Conservation (phyloP, 2,329 filamentous ascomycete genomes). For the Drechslerella dactyloides region DNA sequence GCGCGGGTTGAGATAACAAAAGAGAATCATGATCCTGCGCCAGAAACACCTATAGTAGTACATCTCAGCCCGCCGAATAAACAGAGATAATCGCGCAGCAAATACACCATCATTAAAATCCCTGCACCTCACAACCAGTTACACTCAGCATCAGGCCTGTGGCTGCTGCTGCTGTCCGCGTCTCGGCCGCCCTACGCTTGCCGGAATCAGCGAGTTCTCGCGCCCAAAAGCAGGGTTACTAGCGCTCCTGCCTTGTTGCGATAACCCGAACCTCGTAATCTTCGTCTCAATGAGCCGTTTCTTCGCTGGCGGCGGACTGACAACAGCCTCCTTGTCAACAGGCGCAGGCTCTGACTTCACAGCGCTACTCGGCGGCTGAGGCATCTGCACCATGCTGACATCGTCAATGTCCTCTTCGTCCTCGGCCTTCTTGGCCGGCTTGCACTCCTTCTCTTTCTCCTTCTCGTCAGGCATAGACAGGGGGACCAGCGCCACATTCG, state of each 20-base stretch:
- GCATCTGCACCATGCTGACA: slow-evolving; percentile 31
- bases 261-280: slow-evolving; percentile 20
- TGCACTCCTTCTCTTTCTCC: slow-evolving; percentile 11
- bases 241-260: slow-evolving; percentile 28
- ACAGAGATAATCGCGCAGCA: slow-evolving; percentile 10
- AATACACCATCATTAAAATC: slow-evolving; percentile 3
- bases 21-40: slow-evolving; percentile 18
- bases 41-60: slow-evolving; percentile 25
- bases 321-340: slow-evolving; percentile 10
- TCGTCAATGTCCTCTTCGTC: slow-evolving; percentile 37
- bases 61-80: slow-evolving; percentile 14
- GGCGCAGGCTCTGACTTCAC: not conserved
- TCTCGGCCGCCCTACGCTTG: slow-evolving; percentile 19
- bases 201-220: slow-evolving; percentile 34
- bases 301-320: slow-evolving; percentile 40
- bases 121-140: not conserved
- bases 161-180: slow-evolving; percentile 19
- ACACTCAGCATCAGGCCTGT: not conserved
- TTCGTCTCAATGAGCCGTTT: slow-evolving; percentile 19
- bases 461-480: slow-evolving; percentile 19
- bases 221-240: slow-evolving; percentile 25
- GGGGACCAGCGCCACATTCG: slow-evolving; percentile 25
- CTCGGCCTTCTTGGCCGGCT: slow-evolving; percentile 12
- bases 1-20: not conserved
- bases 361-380: not conserved